Conservation (phyloP, 1,284 basidiomycete species). For the Boletus hoseneyae region DNA sequence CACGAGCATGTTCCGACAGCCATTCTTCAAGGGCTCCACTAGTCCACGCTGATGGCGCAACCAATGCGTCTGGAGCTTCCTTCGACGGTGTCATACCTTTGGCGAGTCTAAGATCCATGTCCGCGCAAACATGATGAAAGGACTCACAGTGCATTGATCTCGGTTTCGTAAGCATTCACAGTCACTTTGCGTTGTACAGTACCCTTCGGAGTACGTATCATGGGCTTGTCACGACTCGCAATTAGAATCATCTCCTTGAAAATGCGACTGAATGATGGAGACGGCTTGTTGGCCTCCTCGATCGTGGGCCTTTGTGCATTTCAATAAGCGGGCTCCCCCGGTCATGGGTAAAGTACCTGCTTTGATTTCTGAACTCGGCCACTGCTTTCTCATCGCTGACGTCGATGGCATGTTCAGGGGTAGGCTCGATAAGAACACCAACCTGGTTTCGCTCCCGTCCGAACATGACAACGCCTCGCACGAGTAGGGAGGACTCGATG, state of each 20-base stretch:
- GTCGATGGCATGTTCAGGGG: conserved; percentile 25
- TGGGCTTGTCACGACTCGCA: conserved; percentile 16
- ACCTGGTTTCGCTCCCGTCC: conserved; percentile 38
- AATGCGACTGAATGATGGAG: conserved; percentile 30
- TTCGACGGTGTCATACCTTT: conserved; percentile 31
- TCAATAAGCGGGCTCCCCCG: background rate
- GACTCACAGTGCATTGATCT: conserved; percentile 29
- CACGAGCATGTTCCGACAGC: conserved; percentile 28
- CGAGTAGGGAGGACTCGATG: conserved; percentile 11
- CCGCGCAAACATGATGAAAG: background rate
- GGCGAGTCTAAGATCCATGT: background rate
- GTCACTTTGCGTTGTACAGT: conserved; percentile 24
- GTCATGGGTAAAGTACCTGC: conserved; percentile 33
- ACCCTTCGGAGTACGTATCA: conserved; percentile 26
- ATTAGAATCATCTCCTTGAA: conserved; percentile 32
- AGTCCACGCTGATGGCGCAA: conserved; percentile 26
- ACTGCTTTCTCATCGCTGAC: conserved; percentile 28
- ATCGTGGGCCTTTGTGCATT: conserved; percentile 17
- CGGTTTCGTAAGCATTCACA: conserved; percentile 22
- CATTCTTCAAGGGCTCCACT: conserved; percentile 23
- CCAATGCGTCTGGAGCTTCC: conserved; percentile 18
- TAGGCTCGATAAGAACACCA: conserved; percentile 41
- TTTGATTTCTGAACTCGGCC: conserved; percentile 31
- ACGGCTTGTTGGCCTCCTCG: conserved; percentile 28
- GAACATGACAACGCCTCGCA: conserved; percentile 36